Evolutionary conservation across 192 early-diverging fungal species (phyloP), one percentile per base, ranked within the genome.

Genomic region (Linnemannia hyalina): DNA sequence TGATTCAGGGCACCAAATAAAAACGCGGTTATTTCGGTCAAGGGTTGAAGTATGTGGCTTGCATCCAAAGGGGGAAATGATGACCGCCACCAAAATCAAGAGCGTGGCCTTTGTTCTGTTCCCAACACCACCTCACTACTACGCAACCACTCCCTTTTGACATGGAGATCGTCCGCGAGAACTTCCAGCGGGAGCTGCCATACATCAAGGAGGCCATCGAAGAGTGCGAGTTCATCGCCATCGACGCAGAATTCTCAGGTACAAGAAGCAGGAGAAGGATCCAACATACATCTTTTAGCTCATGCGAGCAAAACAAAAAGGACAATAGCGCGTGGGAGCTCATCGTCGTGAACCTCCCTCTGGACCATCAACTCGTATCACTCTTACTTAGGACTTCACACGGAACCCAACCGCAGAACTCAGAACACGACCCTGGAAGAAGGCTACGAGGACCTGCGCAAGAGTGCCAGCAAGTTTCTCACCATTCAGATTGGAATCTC

Each of bases 171-270:
- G 80, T 91, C 10, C 90, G 90, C n/a, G 80, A 89, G 36, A 93
- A 94, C 74, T 95, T 97, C 71, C 85, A 92, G 46, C 86, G 81
- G 10, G 57, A 88, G 13, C 90, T 95, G 41, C 92, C 92, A 22
- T 80, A 69, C 26, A 91, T 97, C 44, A 74, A 89, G 79, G 83
- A 93, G 36, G 93, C 95, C 22, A 94, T 97, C 75, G 35, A 82
- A 1, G 90, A 88, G 72, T 90, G 91, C 35, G 95, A 96, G 75
- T 95, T 96, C 76, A 90, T 97, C 65, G 92, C 95, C 13, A 88
- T 97, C 42, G 96, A 97, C 83, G 93, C 94, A 13, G 96, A 97
- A 85, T 92, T 97, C 16, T 93, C 96, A 41, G 96, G 96, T 92
- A 80, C 73, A 40, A 26, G 60, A 65, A 26, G 23, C 22, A 23